Evolutionary conservation across 306 rosid genomes (phyloP), one percentile per base, ranked within the genome.

Genomic region (Lathyrus oleraceus): DNA sequence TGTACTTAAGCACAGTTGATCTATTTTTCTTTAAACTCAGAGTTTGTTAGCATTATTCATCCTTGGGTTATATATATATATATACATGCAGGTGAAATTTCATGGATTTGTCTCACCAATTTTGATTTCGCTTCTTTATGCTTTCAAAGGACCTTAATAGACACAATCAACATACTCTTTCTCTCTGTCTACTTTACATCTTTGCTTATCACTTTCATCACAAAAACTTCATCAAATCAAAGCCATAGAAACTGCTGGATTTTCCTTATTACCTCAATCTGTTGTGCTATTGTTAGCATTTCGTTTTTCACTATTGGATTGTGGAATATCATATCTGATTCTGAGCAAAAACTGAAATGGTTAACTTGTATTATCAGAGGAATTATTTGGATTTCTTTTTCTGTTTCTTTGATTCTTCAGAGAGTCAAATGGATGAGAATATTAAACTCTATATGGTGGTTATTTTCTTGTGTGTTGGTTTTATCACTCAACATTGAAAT

Each of bases 201-300:
- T 67, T 51, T 72, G 21, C 17, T 87, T 1, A 13, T 74, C 66
- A 27, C 47, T 67, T 60, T 74, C 6, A 25, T 75, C 76, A 49
- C 79, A 68, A 79, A 35, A 56, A 52, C 10, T 60, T 27, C 68
- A 20, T 12, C 7, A 21, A 62, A 65, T 8, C 74, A 51, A 5
- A 15, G 58, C 42, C 20, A 47, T 0, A 47, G 10, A 15, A 47
- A 15, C 6, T n/a, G 4, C 6, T 47, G 52, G 52, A 47, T 47
- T 47, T 47, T 47, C 20, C 7, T 43, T 14, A 19, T 69, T 67
- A 79, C 76, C 47, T 81, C 92, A 72, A 15, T 83, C 23, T 81
- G 78, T 39, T 85, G 85, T 71, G 78, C 66, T 75, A 70, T 83
- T 54, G 17, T 70, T 45, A 43, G 91, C 72, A 58, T 82, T 79